Conservation (phyloP, 164 flowering plant genomes). For the Houttuynia cordata region DNA sequence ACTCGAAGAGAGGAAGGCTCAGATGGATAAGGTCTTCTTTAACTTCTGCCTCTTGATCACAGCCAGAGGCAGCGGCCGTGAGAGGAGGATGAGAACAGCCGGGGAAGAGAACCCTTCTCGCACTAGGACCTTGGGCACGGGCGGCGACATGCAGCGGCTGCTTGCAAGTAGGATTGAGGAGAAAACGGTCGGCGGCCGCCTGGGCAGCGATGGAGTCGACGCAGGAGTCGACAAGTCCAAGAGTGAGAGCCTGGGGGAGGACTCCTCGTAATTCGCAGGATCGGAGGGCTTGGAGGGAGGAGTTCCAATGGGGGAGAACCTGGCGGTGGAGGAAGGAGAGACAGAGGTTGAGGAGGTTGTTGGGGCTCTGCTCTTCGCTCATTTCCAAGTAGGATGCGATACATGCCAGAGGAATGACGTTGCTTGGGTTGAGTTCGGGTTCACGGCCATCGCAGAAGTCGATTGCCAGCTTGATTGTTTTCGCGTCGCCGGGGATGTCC, state of each 20-base stretch:
- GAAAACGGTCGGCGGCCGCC: conserved; percentile 35
- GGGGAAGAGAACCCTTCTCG: conserved; percentile 26
- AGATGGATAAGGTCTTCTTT: conserved; percentile 50
- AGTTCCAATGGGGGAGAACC: conserved; percentile 54
- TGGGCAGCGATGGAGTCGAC: conserved; percentile 34
- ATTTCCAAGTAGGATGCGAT: conserved; percentile 49
- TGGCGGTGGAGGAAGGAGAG: conserved; percentile 26
- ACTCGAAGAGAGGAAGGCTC: conserved; percentile 35
- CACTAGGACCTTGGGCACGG: conserved; percentile 17
- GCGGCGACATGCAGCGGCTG: no score
- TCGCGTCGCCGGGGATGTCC: conserved; percentile 32
- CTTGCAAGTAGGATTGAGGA: conserved; percentile 32
- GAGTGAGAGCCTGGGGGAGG: conserved; percentile 17
- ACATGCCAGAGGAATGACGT: conserved; percentile 41
- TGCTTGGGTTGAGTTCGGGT: conserved; percentile 30
- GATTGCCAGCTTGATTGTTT: conserved; percentile 40
- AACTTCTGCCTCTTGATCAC: not conserved
- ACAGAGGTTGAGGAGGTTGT: conserved; percentile 35
- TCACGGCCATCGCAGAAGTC: conserved; percentile 61
- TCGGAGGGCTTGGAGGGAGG: conserved; percentile 37
- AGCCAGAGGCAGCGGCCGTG: no score
- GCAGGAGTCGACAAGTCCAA: conserved; percentile 38
- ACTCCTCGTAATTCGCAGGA: conserved; percentile 19
- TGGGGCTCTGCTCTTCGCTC: conserved; percentile 42
- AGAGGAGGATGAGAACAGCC: conserved; percentile 17